A percentile compares a stretch with the other conserved stretches of the same genome.
Evolutionary conservation across 805 yeast genomes (phyloP).

Genomic region (Hanseniaspora vineae): DNA sequence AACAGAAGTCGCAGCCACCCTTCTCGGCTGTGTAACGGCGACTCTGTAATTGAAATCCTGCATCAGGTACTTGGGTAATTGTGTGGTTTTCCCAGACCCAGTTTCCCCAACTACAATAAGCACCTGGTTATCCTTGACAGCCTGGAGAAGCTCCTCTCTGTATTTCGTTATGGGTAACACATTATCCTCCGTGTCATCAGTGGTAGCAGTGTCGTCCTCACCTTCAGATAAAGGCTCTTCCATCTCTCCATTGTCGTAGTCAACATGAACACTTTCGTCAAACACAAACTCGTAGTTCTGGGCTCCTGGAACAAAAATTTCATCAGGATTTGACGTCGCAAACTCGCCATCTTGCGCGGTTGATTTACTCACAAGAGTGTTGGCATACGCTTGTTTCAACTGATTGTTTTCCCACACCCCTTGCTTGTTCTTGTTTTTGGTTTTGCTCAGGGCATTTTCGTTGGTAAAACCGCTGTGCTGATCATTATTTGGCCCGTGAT

Average conservation of each 20-base stretch:
- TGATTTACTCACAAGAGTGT: conserved; percentile 1
- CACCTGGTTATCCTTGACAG: conserved; percentile 51
- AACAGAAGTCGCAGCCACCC: conserved; percentile 90
- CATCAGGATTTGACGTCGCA: conserved; percentile 11
- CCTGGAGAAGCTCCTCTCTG: conserved; percentile 44
- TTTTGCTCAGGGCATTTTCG: not conserved
- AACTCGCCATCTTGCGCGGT: not conserved
- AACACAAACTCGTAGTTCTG: conserved; percentile 62
- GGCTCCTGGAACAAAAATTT: conserved; percentile 15
- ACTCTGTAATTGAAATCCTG: conserved; percentile 67
- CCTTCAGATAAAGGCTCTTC: conserved; percentile 10
- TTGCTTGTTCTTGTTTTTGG: conserved; percentile 15
- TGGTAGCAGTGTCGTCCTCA: conserved; percentile 14
- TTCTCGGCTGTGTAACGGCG: conserved; percentile 88
- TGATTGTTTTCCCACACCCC: conserved; percentile 25
- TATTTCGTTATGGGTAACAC: conserved; percentile 63
- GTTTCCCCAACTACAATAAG: conserved; percentile 75
- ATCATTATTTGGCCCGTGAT: not conserved
- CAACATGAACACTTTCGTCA: conserved; percentile 49
- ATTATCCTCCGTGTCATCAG: conserved; percentile 28
- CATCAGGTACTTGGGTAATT: conserved; percentile 72
- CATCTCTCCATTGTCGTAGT: conserved; percentile 27
- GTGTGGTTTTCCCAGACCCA: conserved; percentile 93
- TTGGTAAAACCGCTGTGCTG: not conserved
- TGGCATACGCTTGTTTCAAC: conserved; percentile 14